Base-by-base conservation (phyloP, 495 filamentous ascomycete species). In the Penicillium egyptiacum region DNA sequence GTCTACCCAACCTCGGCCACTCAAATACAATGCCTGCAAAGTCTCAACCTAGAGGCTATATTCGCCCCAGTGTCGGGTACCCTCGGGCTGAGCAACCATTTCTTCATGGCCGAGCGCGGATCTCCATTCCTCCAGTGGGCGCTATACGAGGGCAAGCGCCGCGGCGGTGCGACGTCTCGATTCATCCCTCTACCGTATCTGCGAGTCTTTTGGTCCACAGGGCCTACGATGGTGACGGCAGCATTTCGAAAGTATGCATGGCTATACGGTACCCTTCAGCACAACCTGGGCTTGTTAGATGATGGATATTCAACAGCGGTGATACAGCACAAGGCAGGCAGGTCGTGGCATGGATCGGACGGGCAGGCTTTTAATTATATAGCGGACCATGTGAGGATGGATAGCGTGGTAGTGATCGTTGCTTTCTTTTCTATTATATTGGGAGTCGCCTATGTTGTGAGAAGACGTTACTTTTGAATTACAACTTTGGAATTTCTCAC, bases 291-390 rank as follows among this genome's bases (percentile, higher is more conserved):
- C 12, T 20, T 57, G 33, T 30, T 57, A 17, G 55, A 52, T 10
- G 33, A 57, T 22, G 41, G 25, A 17, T 57, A 51, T 39, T 9
- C 14, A 4, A 17, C 47, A 5, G 20, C 39, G 22, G 47, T 57
- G 39, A 37, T 50, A 50, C 41, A 16, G 11, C 55, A 57, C 20
- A 35, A 47, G 23, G 55, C 55, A 6, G 55, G 55, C 16, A 26
- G 55, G 17, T 57, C 55, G 17, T 57, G 55, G 55, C 55, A 57
- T 33, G 47, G 37, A 16, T 28, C 25, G 55, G 55, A 57, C 22
- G 55, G 55, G 22, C 14, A 2, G 43, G 43, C 22, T 1, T 9
- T 46, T 1, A 46, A 46, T 28, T 46, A 46, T n/a, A 26, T 46
- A 10, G 43, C 20, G 23, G 43, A 46, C 23, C 20, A 28, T 46